Percentiles rank a stretch among this genome's conserved stretches.
These are phyloP conservation scores for Petrea volubilis DNA, from an alignment of 257 asterid genomes.

Conservation along the genomic window DNA sequence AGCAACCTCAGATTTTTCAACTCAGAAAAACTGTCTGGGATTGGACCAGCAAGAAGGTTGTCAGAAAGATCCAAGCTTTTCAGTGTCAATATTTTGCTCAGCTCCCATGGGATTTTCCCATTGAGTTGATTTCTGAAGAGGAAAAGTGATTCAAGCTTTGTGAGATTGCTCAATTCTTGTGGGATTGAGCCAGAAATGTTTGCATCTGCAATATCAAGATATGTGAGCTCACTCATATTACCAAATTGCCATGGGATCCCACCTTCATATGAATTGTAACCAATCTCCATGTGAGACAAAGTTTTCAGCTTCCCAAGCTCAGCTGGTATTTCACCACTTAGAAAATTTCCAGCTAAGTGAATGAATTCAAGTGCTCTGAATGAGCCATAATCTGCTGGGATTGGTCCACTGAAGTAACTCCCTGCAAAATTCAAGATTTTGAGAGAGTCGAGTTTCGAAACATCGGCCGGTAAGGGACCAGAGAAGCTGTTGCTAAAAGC, in stretches of 20 bases:
- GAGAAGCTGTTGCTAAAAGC: constrained; percentile 97
- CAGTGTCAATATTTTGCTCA: constrained; percentile 56
- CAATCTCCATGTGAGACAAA: constrained; percentile 90
- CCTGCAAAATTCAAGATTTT: constrained; percentile 84
- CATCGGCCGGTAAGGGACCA: constrained; percentile 73
- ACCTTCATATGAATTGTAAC: constrained; percentile 77
- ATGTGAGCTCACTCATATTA: constrained; percentile 65
- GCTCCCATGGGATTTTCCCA: constrained; percentile 69
- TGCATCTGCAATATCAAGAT: constrained; percentile 93
- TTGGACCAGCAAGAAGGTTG: constrained; percentile 69
- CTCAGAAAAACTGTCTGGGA: constrained; percentile 83
- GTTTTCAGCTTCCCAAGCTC: constrained; percentile 66
- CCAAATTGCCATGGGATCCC: constrained; percentile 91
- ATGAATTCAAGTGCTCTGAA: constrained; percentile 65
- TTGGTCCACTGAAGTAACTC: constrained; percentile 87
- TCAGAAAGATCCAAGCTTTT: constrained; percentile 98
- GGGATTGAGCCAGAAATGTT: constrained; percentile 86
- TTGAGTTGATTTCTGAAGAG: constrained; percentile 68
- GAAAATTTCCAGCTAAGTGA: constrained; percentile 86
- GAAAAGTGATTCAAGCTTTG: constrained; percentile 80
- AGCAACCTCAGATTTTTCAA: constrained; percentile 64
- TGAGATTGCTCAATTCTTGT: constrained; percentile 57
- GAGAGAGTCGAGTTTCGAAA: constrained; percentile 51
- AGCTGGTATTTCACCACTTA: constrained; percentile 66
- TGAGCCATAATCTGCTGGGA: constrained; percentile 80